Evolutionary conservation across 306 rosid genomes (phyloP).

Genomic region (Senna siamea): DNA sequence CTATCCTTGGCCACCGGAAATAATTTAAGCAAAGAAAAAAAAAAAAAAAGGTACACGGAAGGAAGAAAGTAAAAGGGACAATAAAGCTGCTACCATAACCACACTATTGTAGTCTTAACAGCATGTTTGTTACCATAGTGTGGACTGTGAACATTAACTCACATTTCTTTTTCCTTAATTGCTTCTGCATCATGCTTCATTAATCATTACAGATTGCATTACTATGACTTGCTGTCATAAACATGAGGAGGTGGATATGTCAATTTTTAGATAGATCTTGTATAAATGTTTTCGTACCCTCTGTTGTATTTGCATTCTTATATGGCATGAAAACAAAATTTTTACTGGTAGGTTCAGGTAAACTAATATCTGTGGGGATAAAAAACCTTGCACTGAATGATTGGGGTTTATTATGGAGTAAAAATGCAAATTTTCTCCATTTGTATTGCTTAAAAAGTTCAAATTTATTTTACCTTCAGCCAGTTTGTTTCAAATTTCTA

Average conservation of each 20-base stretch:
- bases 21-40: neutral
- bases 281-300: neutral
- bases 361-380: neutral
- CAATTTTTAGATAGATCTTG: neutral
- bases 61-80: neutral
- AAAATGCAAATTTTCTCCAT: neutral
- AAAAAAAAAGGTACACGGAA: neutral
- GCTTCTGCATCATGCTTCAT: neutral
- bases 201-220: neutral
- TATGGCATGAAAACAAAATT: neutral
- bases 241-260: neutral
- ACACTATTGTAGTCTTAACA: neutral
- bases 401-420: neutral
- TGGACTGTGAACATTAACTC: neutral
- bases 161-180: neutral
- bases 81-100: neutral
- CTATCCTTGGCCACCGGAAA: neutral
- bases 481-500: slow-evolving; percentile 15
- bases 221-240: neutral
- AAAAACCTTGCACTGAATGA: neutral
- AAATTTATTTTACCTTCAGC: neutral
- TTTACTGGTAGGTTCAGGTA: neutral
- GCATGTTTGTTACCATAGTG: slow-evolving; percentile 11
- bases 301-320: neutral
- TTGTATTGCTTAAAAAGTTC: neutral